Evolutionary conservation across 75 land plant genomes (phyloP), one percentile per base, ranked within the genome.

Genomic region (Pinus taeda): DNA sequence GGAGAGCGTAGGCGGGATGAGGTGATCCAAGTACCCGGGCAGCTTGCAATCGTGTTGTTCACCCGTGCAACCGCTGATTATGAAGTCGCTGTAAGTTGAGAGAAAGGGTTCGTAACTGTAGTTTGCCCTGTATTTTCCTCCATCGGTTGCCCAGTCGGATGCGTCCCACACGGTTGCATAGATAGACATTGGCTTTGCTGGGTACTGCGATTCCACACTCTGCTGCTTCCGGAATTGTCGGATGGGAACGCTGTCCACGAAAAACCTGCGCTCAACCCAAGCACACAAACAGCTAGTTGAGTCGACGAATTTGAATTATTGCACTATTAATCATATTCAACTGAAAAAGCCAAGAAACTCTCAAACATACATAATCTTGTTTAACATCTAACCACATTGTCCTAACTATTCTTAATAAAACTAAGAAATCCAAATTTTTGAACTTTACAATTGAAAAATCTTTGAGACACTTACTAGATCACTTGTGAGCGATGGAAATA

Each of bases 91-190:
- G 65, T 85, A 83, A 22, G 71, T 62, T 37, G 86, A 81, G 8
- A 78, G 69, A 58, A 83, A 85, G n/a, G 87, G 86, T 26, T 82
- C 87, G 21, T 79, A 78, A 20, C 57, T 70, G 71, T 79, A 85
- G 70, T 85, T 57, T 30, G 78, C 86, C 57, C 55, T 82, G 53
- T 83, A 83, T 74, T 83, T 84, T 17, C 87, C 87, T 12, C 81
- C 87, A 39, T 78, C 73, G 3, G 87, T 85, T 21, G 87, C 87
- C 87, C 87, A 85, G 18, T 60, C 57, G 13, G 87, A 85, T 4
- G 82, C 87, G 45, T 85, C 87, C 87, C 87, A 85, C 24, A 85
- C 63, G 15, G 87, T 83, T 60, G 81, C 86, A 29, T 79, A 83
- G 56, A 79, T 56, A 1, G 76, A 77, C 87, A 85, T 85, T 29